Conservation (phyloP, 768 basidiomycete species). For the Calvatia gigantea region DNA sequence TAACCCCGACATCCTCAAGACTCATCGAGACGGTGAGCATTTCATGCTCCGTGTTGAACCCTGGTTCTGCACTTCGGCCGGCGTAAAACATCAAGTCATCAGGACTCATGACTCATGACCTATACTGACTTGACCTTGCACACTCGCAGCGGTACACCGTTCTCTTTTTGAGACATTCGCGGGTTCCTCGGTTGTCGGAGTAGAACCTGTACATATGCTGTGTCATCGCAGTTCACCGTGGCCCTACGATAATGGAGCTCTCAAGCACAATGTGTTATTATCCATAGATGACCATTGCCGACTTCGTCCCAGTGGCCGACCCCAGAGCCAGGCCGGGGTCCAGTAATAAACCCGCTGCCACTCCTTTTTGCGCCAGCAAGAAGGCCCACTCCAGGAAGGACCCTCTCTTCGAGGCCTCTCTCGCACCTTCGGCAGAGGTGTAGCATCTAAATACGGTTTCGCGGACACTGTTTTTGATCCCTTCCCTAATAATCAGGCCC, state of each 20-base stretch:
- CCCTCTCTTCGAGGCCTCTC: constrained; percentile 88
- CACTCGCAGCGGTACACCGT: constrained; percentile 24
- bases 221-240: constrained; percentile 19
- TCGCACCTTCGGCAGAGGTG: constrained; percentile 97
- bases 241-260: constrained; percentile 50
- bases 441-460: constrained; percentile 19
- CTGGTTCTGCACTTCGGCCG: constrained; percentile 34
- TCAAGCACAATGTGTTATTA: constrained; percentile 38
- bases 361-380: constrained; percentile 80
- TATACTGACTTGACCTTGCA: constrained; percentile 6
- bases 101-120: constrained; percentile 29
- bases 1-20: constrained; percentile 35
- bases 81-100: constrained; percentile 40
- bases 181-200: constrained; percentile 20
- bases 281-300: constrained; percentile 33
- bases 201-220: constrained; percentile 38
- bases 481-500: constrained; percentile 77
- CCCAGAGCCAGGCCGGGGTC: constrained; percentile 69
- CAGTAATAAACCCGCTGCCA: constrained; percentile 82
- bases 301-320: constrained; percentile 93
- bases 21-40: constrained; percentile 49
- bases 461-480: background rate
- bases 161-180: constrained; percentile 15
- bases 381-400: constrained; percentile 79
- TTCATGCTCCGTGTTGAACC: constrained; percentile 31